These are phyloP conservation scores for Orychophragmus violaceus DNA, from an alignment of 345 rosid species.

Conservation along the genomic window DNA sequence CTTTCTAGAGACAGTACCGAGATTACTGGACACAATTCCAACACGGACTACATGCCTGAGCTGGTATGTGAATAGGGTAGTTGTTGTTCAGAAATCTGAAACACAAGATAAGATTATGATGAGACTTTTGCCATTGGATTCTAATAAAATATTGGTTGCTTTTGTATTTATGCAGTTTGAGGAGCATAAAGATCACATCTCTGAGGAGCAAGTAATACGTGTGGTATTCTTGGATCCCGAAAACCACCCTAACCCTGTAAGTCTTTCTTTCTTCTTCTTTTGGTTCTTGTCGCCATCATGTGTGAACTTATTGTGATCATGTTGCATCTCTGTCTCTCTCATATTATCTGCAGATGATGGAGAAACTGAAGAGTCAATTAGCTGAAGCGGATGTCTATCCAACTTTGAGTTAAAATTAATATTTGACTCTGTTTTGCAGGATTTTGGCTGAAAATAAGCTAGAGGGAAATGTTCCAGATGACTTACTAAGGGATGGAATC, in stretches of 20 bases:
- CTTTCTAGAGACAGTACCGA: no score
- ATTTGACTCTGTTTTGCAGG: no score
- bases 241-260: conserved; percentile 58
- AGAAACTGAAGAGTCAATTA: conserved; percentile 70
- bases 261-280: conserved; percentile 18
- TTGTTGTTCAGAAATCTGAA: neutral
- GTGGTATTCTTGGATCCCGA: conserved; percentile 87
- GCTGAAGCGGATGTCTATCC: conserved; percentile 88
- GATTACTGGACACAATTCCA: no score
- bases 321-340: neutral
- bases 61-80: conserved; percentile 52
- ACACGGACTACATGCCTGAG: conserved; percentile 89
- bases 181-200: conserved; percentile 78
- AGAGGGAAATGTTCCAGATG: no score
- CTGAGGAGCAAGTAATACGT: conserved; percentile 69
- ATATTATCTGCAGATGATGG: conserved; percentile 28
- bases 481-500: no score
- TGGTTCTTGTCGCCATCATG: neutral
- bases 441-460: no score
- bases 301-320: neutral
- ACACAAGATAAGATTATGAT: neutral
- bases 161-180: conserved; percentile 56
- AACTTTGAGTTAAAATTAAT: no score
- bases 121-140: neutral
- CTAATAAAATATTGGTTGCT: neutral